Evolutionary conservation across 257 asterid genomes (phyloP), one percentile per base, ranked within the genome.

Genomic region (Capsicum baccatum): DNA sequence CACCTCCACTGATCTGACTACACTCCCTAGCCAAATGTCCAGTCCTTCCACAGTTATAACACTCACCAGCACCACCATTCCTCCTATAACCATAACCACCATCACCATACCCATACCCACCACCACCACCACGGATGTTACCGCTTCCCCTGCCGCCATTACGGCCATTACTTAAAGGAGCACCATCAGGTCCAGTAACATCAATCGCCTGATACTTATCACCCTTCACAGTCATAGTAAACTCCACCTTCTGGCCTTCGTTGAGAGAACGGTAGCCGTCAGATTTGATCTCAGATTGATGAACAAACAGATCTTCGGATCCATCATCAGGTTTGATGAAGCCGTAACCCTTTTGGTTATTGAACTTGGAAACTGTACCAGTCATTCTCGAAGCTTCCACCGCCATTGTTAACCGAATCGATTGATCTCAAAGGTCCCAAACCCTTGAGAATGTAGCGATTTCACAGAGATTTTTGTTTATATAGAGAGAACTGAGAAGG

Each of bases 211-310:
- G 93, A 48, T 90, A 88, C 92, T 88, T 93, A 14, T 88, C 97
- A 2, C 91, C 91, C 0, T 91, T 93, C 8, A 90, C 42, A 80
- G 87, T 78, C 74, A 92, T 88, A 19, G 86, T 83, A 84, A 94
- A 95, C 90, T 95, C 98, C 13, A 95, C 98, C 64, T 9, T 85
- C 92, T 95, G 96, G n/a, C 97, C 98, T 87, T 92, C 94, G 69
- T 87, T 89, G 70, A 95, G 89, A 6, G 93, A 84, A 44, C 97
- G 96, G 68, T 88, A 94, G 59, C 98, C 97, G 4, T 94, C 97
- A 59, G 97, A 91, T 90, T 91, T 91, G 91, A 95, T 90, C 79
- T 90, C 95, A 2, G 97, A 86, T n/a, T 93, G 96, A 83, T 95
- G 99, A 33, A 95, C 99, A 84, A 95, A 95, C 74, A 95, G 91